These are phyloP conservation scores for Claviceps africana DNA, from an alignment of 2,329 filamentous ascomycete genomes.

Conservation along the genomic window DNA sequence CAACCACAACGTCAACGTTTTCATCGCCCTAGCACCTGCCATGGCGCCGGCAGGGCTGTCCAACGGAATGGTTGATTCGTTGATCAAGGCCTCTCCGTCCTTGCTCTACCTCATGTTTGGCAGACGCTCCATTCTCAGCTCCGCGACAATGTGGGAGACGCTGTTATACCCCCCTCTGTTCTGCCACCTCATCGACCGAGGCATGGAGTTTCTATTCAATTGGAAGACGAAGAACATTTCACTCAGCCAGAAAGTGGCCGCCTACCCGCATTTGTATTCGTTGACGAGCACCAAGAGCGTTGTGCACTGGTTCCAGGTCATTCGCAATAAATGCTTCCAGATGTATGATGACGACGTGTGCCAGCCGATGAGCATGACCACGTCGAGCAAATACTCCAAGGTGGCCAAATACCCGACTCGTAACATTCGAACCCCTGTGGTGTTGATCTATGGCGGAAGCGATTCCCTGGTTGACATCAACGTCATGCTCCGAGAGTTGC, in stretches of 20 bases:
- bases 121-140: slow-evolving; percentile 77
- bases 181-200: slow-evolving; percentile 70
- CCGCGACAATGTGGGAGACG: slow-evolving; percentile 93
- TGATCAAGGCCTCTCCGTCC: slow-evolving; percentile 86
- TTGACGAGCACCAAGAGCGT: slow-evolving; percentile 95
- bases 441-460: slow-evolving; percentile 82
- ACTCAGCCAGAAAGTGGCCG: slow-evolving; percentile 77
- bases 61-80: slow-evolving; percentile 79
- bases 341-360: slow-evolving; percentile 97
- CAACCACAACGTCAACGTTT: slow-evolving; percentile 88
- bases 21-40: slow-evolving; percentile 87
- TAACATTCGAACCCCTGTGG: slow-evolving; percentile 92
- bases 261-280: slow-evolving; percentile 90
- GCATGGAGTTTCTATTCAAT: slow-evolving; percentile 71
- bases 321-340: slow-evolving; percentile 88
- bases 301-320: slow-evolving; percentile 99
- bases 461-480: slow-evolving; percentile 91
- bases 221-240: slow-evolving; percentile 81
- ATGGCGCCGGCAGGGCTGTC: slow-evolving; percentile 90
- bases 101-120: slow-evolving; percentile 89
- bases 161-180: slow-evolving; percentile 92
- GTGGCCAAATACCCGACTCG: slow-evolving; percentile 91
- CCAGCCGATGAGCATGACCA: slow-evolving; percentile 55
- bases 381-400: slow-evolving; percentile 77
- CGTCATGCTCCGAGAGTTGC: slow-evolving; percentile 81